Percentiles rank a stretch among this genome's conserved stretches.
These are phyloP conservation scores for Porcisia hertigi DNA, from an alignment of 208 protist genomes.

Conservation along the genomic window DNA sequence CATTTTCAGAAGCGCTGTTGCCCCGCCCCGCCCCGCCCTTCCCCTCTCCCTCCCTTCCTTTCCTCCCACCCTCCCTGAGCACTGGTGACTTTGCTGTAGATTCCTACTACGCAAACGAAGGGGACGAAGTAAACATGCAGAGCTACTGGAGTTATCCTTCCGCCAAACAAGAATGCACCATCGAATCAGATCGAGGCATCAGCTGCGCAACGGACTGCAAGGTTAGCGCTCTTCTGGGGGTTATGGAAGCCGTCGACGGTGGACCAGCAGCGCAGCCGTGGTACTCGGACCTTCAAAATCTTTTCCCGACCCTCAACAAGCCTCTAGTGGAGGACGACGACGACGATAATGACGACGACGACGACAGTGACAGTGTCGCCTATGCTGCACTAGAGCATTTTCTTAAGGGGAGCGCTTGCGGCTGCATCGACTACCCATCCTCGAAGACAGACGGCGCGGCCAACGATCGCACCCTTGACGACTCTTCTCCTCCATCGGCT, in stretches of 20 bases:
- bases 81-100: constrained; percentile 4
- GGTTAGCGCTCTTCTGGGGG: background rate
- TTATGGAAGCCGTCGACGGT: background rate
- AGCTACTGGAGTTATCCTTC: constrained; percentile 22
- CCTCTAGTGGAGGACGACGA: constrained; percentile 33
- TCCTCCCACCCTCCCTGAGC: background rate
- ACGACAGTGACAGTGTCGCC: constrained; percentile 1
- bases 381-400: constrained; percentile 15
- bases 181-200: constrained; percentile 7
- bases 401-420: background rate
- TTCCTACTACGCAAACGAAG: constrained; percentile 6
- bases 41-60: background rate
- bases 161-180: constrained; percentile 10
- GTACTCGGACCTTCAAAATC: background rate
- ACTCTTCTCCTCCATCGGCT: background rate
- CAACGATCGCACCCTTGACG: background rate
- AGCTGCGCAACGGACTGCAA: background rate
- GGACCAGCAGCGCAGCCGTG: background rate
- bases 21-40: background rate
- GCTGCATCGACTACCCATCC: background rate
- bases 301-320: background rate
- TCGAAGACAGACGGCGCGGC: background rate
- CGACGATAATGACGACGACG: background rate
- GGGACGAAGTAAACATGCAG: constrained; percentile 16
- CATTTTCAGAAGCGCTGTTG: background rate